These are phyloP conservation scores for Fusarium sp. DNA, from an alignment of 2,329 filamentous ascomycete genomes.

Conservation along the genomic window DNA sequence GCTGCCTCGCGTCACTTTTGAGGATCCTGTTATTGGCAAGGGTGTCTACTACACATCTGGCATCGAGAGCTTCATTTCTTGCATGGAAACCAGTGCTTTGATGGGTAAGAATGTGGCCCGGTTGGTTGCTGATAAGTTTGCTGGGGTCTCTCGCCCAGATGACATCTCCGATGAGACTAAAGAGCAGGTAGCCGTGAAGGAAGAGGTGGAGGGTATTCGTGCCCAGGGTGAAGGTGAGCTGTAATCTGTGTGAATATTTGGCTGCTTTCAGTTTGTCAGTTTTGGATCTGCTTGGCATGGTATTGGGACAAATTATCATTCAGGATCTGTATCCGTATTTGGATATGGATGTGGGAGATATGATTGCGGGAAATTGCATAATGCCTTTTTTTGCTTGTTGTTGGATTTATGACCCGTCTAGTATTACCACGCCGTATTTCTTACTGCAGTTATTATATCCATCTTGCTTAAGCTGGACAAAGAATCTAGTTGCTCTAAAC, in stretches of 20 bases:
- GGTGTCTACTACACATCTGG: conserved; percentile 78
- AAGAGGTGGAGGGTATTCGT: conserved; percentile 19
- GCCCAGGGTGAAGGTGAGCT: conserved; percentile 32
- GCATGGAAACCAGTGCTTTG: conserved; percentile 95
- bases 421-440: too few relatives aligned
- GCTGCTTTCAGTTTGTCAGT: background rate
- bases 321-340: background rate
- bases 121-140: conserved; percentile 73
- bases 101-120: conserved; percentile 89
- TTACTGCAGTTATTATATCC: too few relatives aligned
- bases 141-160: conserved; percentile 42
- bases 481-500: background rate
- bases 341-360: background rate
- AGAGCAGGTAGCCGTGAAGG: conserved; percentile 2
- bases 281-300: background rate
- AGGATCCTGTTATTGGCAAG: conserved; percentile 77
- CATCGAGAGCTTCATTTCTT: conserved; percentile 95
- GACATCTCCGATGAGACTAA: background rate
- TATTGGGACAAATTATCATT: too few relatives aligned
- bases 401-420: background rate
- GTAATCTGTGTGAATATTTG: conserved; percentile 14
- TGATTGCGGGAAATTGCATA: background rate
- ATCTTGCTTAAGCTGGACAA: too few relatives aligned
- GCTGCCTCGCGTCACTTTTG: conserved; percentile 87
- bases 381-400: background rate